A percentile compares a stretch with the other conserved stretches of the same genome.
Evolutionary conservation across 352 stramenopile species (phyloP).

Genomic region (Globisporangium nunn): DNA sequence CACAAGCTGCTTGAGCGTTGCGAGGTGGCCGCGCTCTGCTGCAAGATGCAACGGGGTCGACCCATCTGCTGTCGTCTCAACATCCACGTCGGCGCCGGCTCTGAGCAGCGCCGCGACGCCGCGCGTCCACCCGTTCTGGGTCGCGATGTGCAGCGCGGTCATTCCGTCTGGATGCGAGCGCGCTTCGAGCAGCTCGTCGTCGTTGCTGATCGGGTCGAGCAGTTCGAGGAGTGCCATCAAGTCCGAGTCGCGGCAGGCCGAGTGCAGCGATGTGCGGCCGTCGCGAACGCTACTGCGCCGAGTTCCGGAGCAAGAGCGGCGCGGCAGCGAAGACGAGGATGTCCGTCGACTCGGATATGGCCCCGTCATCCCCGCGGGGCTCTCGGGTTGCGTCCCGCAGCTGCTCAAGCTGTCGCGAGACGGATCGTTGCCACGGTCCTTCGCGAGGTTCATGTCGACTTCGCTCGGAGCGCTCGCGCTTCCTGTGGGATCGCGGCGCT

Average conservation of each 20-base stretch:
- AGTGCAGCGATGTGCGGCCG: slow-evolving; percentile 1
- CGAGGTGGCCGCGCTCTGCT: slow-evolving; percentile 18
- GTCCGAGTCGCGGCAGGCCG: slow-evolving; percentile 7
- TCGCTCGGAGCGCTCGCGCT: neutral
- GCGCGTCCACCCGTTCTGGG: slow-evolving; percentile 18
- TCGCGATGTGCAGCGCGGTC: slow-evolving; percentile 25
- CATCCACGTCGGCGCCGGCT: slow-evolving; percentile 19
- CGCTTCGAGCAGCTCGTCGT: slow-evolving; percentile 2
- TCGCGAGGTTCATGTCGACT: neutral
- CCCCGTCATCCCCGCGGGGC: neutral
- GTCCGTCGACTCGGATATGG: neutral
- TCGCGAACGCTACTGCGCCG: neutral
- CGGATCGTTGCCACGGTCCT: neutral
- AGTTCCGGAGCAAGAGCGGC: neutral
- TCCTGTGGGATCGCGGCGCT: slow-evolving; percentile 1
- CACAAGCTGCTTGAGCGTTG: slow-evolving; percentile 18
- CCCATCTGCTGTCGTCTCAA: slow-evolving; percentile 1
- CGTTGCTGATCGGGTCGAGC: neutral
- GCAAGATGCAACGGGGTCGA: slow-evolving; percentile 22
- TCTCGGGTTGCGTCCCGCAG: slow-evolving; percentile 6
- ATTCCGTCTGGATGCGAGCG: slow-evolving; percentile 9
- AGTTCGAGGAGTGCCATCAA: neutral
- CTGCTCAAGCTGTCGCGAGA: slow-evolving; percentile 7
- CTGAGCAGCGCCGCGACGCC: slow-evolving; percentile 20
- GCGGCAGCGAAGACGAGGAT: neutral